Conservation (phyloP, 495 filamentous ascomycete species). For the Podospora appendiculata region DNA sequence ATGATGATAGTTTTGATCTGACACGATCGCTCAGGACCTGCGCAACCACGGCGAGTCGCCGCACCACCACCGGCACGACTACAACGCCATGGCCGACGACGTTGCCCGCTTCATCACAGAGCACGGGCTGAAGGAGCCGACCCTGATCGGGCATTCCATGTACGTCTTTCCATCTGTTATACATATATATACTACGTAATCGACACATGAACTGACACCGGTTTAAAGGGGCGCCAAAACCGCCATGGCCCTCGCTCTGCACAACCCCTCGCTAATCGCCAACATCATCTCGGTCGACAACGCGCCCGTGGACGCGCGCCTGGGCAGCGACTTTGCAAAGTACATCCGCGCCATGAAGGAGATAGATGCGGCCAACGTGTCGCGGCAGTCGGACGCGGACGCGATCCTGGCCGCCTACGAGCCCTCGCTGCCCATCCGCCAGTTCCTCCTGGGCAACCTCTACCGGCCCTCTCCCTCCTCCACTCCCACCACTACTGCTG, state of each 20-base stretch:
- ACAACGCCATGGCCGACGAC: constrained; percentile 79
- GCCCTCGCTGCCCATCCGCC: constrained; percentile 66
- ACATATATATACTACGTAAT: not conserved
- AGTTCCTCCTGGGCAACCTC: constrained; percentile 92
- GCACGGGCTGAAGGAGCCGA: constrained; percentile 60
- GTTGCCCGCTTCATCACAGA: constrained; percentile 71
- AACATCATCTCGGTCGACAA: constrained; percentile 85
- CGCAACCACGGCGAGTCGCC: constrained; percentile 91
- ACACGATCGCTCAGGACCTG: constrained; percentile 56
- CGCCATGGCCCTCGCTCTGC: constrained; percentile 81
- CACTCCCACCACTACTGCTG: not conserved
- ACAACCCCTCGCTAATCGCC: constrained; percentile 52
- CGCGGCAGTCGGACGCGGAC: constrained; percentile 70
- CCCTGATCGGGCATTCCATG: constrained; percentile 95
- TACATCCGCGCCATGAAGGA: constrained; percentile 82
- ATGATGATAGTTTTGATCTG: not conserved
- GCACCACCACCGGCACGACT: constrained; percentile 71
- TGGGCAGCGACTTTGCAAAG: constrained; percentile 65
- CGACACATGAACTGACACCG: not conserved
- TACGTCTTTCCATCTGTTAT: constrained; percentile 27
- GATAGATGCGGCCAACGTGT: constrained; percentile 60
- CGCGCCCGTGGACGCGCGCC: constrained; percentile 70
- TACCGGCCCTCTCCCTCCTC: constrained; percentile 30
- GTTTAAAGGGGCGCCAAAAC: constrained; percentile 80
- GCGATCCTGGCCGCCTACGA: constrained; percentile 72